Base-by-base conservation (phyloP, 1,284 basidiomycete genomes). In the Apiotrichum gracile region DNA sequence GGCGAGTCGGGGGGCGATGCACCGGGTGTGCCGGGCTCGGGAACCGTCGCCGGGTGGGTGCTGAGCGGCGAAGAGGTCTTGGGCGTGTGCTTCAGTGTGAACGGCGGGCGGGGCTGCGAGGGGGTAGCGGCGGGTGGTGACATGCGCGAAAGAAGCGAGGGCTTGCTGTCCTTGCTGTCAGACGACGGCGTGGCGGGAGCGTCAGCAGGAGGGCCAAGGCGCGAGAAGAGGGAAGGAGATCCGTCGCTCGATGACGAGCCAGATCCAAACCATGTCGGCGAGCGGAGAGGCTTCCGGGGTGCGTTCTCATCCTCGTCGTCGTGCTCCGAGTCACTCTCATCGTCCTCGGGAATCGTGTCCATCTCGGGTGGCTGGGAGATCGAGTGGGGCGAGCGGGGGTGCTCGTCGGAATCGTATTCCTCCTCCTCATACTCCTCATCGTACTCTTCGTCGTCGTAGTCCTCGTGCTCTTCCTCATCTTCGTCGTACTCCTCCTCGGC, bases 31-130 rank as follows among this genome's bases (percentile, higher is more conserved):
- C 46, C 26, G 2, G 46, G 46, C 35, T 47, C 46, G 12, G 35
- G 35, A 3, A 47, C 35, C n/a, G 22, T 38, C 14, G 26, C 61
- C 4, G 68, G 65, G 17, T 66, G 62, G 41, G 55, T 62, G 39
- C 63, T 56, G 3, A 74, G 61, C 2, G 72, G 72, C 2, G 70
- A 72, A 43, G 62, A 65, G 2, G 68, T 69, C 41, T 63, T 64
- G 6, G 69, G 66, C n/a, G 68, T 67, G 48, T 72, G 69, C 48
- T 67, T 67, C 47, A 54, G 39, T n/a, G 49, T 21, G 37, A 49
- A 49, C n/a, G 56, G 27, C 6, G 47, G 40, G n/a, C 9, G 27
- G 7, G 41, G 26, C 16, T n/a, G n/a, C n/a, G 42, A 41, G 13
- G 51, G 52, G 1, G 52, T 47, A 5, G 47, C 40, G 14, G 38